Percentiles rank a stretch among this genome's conserved stretches.
These are phyloP conservation scores for Talaromyces proteolyticus DNA, from an alignment of 495 filamentous ascomycete genomes.

Conservation along the genomic window DNA sequence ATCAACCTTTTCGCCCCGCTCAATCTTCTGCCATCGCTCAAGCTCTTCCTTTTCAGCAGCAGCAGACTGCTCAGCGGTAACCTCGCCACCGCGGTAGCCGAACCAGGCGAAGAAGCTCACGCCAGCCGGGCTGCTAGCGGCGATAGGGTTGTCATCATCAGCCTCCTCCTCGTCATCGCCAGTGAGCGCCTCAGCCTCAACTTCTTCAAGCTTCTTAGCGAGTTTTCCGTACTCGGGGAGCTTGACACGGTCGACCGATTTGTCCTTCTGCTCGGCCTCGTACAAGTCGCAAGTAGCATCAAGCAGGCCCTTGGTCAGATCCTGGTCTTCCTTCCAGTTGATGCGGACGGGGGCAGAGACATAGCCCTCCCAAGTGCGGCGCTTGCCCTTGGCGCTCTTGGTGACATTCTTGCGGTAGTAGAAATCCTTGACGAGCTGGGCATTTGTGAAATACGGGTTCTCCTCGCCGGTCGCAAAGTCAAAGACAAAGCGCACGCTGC, in stretches of 20 bases:
- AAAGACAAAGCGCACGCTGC: conserved; percentile 38
- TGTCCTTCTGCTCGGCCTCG: conserved; percentile 55
- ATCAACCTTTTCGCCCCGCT: conserved; percentile 44
- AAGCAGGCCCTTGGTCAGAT: conserved; percentile 75
- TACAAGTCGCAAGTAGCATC: conserved; percentile 61
- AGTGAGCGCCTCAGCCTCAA: conserved; percentile 12
- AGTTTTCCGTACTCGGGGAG: conserved; percentile 48
- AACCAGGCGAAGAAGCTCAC: conserved; percentile 87
- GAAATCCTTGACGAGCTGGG: conserved; percentile 80
- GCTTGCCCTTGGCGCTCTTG: conserved; percentile 33
- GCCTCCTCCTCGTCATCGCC: conserved; percentile 18
- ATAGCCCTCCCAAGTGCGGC: conserved; percentile 59
- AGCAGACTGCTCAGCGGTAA: conserved; percentile 65
- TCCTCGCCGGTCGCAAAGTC: conserved; percentile 36
- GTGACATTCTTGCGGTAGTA: conserved; percentile 58
- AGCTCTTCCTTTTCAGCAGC: conserved; percentile 50
- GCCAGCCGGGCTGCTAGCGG: conserved; percentile 47
- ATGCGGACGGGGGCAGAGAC: conserved; percentile 83
- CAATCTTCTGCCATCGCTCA: conserved; percentile 50
- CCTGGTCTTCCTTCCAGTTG: conserved; percentile 79
- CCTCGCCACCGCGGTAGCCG: conserved; percentile 59
- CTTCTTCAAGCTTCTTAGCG: conserved; percentile 36
- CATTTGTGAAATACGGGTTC: conserved; percentile 74
- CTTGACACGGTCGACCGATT: conserved; percentile 19
- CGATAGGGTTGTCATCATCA: conserved; percentile 50